These are phyloP conservation scores for Acidiella bohemica DNA, from an alignment of 495 filamentous ascomycete species.

Conservation along the genomic window DNA sequence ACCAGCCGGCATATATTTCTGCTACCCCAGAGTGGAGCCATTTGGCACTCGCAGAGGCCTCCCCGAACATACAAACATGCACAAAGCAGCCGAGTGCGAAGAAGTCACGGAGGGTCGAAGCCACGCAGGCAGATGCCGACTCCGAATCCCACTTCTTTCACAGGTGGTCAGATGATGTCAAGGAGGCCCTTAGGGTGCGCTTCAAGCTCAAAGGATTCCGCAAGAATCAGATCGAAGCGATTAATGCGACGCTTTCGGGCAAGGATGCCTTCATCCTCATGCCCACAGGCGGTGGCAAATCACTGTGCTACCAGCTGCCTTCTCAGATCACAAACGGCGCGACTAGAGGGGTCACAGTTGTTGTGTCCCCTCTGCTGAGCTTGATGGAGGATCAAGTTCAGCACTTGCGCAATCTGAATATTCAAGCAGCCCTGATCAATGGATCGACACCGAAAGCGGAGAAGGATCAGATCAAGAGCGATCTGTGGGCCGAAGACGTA, in stretches of 20 bases:
- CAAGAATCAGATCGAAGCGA: slow-evolving; percentile 84
- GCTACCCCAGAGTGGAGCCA: too few species aligned
- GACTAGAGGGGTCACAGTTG: slow-evolving; percentile 77
- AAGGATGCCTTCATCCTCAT: slow-evolving; percentile 89
- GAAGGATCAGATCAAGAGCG: slow-evolving; percentile 44
- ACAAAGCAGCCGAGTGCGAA: slow-evolving; percentile 24
- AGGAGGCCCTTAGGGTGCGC: slow-evolving; percentile 55
- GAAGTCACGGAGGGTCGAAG: slow-evolving; percentile 2
- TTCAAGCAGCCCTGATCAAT: slow-evolving; percentile 65
- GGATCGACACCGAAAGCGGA: slow-evolving; percentile 49
- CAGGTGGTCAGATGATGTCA: slow-evolving; percentile 79
- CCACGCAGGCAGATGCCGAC: slow-evolving; percentile 4
- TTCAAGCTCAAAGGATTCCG: slow-evolving; percentile 80
- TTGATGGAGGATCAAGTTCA: slow-evolving; percentile 93
- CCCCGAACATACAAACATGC: slow-evolving; percentile 35
- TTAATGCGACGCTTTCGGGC: slow-evolving; percentile 78
- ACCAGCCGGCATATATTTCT: too few species aligned
- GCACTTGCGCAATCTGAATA: slow-evolving; percentile 59
- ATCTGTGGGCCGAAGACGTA: slow-evolving; percentile 44
- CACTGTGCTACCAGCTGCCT: slow-evolving; percentile 89
- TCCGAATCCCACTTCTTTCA: slow-evolving; percentile 27
- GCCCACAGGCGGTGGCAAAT: slow-evolving; percentile 96
- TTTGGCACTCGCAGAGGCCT: slow-evolving; percentile 46
- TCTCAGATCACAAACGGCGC: slow-evolving; percentile 68
- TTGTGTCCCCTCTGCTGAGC: slow-evolving; percentile 86